phyloP scores from a whole-genome alignment of 2,329 filamentous ascomycete species.

The Epichloe gansuensis region DNA sequence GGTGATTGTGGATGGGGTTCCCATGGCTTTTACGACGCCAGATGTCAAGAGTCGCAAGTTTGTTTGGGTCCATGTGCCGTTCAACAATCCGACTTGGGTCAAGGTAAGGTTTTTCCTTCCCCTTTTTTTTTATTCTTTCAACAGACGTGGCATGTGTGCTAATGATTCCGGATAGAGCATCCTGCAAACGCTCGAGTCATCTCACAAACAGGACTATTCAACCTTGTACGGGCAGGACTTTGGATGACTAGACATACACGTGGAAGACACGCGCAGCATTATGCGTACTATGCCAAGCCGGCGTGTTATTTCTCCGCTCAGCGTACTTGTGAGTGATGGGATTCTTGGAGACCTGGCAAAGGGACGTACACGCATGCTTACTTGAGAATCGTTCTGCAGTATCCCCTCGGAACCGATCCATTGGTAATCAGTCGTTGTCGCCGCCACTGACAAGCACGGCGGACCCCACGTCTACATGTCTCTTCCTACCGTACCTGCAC shows the following conservation, averaged over 20 bases:
- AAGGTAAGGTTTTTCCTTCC: slow-evolving; percentile 26
- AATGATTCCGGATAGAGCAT: slow-evolving; percentile 21
- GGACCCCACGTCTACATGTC: slow-evolving; percentile 29
- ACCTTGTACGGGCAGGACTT: slow-evolving; percentile 32
- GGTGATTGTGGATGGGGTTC: slow-evolving; percentile 17
- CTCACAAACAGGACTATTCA: slow-evolving; percentile 24
- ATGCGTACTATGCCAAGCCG: slow-evolving; percentile 37
- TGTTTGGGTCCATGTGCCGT: slow-evolving; percentile 46
- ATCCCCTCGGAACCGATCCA: slow-evolving; percentile 23
- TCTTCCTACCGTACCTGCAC: slow-evolving; percentile 49
- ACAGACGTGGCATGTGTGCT: not conserved
- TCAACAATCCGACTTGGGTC: slow-evolving; percentile 46
- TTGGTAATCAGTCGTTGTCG: slow-evolving; percentile 18
- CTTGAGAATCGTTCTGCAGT: slow-evolving; percentile 11
- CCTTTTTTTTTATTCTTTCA: not conserved
- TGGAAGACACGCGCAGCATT: slow-evolving; percentile 36
- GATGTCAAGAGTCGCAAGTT: slow-evolving; percentile 32
- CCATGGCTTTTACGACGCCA: slow-evolving; percentile 20
- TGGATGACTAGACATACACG: slow-evolving; percentile 37
- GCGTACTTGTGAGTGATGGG: slow-evolving; percentile 17
- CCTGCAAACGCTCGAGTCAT: slow-evolving; percentile 29
- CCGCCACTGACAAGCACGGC: slow-evolving; percentile 11
- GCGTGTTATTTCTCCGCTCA: slow-evolving; percentile 34
- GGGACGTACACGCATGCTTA: too few species aligned
- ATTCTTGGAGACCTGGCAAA: not conserved